Percentiles rank a stretch among this genome's conserved stretches.
phyloP scores from a whole-genome alignment of 768 basidiomycete genomes.

The Porpolomopsis calyptriformis region DNA sequence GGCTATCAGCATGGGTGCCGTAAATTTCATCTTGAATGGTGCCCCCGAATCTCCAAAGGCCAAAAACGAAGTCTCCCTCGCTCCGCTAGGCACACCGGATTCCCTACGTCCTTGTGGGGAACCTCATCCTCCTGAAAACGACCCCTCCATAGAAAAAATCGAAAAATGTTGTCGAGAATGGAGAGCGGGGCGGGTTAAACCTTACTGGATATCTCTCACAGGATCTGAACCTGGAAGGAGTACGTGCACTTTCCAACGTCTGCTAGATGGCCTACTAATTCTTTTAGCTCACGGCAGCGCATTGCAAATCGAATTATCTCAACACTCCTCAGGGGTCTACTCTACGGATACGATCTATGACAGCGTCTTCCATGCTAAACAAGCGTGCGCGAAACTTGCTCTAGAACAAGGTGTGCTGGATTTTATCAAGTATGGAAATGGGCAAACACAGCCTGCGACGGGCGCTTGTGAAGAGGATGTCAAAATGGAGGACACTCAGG shows the following conservation, averaged over 20 bases:
- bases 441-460: constrained; percentile 30
- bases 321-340: constrained; percentile 40
- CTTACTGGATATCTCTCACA: constrained; percentile 42
- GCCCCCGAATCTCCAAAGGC: constrained; percentile 27
- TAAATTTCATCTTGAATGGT: constrained; percentile 45
- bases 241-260: constrained; percentile 18
- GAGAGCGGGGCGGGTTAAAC: constrained; percentile 40
- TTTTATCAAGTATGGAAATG: constrained; percentile 47
- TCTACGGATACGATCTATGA: constrained; percentile 37
- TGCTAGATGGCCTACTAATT: neutral
- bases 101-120: neutral
- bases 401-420: constrained; percentile 44
- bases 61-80: constrained; percentile 26
- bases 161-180: constrained; percentile 45
- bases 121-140: neutral
- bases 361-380: constrained; percentile 35
- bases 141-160: constrained; percentile 29
- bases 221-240: constrained; percentile 36
- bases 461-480: neutral
- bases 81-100: constrained; percentile 17
- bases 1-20: constrained; percentile 49
- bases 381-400: constrained; percentile 44
- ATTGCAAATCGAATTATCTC: constrained; percentile 42
- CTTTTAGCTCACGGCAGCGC: constrained; percentile 43
- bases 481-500: neutral